Evolutionary conservation across 139 green algal genomes (phyloP).

Genomic region (Gonium pectorale): DNA sequence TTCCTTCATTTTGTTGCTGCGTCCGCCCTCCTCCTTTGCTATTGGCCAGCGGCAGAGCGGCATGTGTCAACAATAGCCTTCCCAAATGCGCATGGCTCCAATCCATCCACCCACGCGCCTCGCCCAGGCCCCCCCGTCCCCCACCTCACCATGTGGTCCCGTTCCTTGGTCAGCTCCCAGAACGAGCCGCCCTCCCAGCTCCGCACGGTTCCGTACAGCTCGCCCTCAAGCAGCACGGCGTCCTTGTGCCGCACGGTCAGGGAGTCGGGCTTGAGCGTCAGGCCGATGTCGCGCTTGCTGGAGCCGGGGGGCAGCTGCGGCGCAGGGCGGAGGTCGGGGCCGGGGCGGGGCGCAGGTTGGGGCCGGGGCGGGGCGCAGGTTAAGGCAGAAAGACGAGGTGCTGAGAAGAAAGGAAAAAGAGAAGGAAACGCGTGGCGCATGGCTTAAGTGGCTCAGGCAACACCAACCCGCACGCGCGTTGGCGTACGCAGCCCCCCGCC

Average conservation of each 20-base stretch:
- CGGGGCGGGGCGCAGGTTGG: not conserved
- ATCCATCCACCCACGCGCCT: not conserved
- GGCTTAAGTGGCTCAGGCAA: not conserved
- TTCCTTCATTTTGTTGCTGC: too few relatives aligned
- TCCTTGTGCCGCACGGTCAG: not conserved
- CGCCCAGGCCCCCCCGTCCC: not conserved
- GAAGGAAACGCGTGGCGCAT: too few relatives aligned
- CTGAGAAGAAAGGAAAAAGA: not conserved
- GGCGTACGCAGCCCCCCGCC: too few relatives aligned
- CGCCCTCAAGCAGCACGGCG: conserved; percentile 41
- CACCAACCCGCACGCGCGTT: not conserved
- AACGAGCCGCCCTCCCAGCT: conserved; percentile 49
- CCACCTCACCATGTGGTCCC: conserved; percentile 41
- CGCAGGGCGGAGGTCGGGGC: too few relatives aligned
- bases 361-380: not conserved
- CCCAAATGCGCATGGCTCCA: not conserved
- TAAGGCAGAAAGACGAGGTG: not conserved
- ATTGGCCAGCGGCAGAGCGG: too few relatives aligned
- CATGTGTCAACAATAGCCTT: too few relatives aligned
- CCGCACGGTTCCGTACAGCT: conserved; percentile 52
- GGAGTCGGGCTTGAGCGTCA: conserved; percentile 27
- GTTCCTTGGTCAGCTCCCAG: conserved; percentile 53
- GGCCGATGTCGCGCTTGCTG: conserved; percentile 36
- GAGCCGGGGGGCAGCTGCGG: conserved; percentile 21
- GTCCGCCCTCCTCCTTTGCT: too few relatives aligned